These are phyloP conservation scores for Phytophthora sojae DNA, from an alignment of 352 stramenopile genomes.

Conservation along the genomic window DNA sequence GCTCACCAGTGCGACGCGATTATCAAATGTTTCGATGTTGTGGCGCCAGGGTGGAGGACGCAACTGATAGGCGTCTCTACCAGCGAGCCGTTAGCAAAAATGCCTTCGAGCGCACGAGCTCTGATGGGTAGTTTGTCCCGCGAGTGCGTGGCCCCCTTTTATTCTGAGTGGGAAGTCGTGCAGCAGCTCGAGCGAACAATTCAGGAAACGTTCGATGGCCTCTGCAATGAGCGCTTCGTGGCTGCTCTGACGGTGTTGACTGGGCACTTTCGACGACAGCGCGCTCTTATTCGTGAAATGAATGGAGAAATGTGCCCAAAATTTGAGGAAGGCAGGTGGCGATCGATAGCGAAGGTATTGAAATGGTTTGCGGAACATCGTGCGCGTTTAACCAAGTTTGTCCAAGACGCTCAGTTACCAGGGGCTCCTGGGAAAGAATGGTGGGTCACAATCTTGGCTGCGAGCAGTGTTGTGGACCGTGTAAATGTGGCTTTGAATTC, in stretches of 20 bases:
- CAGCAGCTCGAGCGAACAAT: constrained; percentile 32
- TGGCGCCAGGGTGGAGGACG: constrained; percentile 26
- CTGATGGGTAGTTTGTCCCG: constrained; percentile 22
- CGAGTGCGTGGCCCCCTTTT: constrained; percentile 26
- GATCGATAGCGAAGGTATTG: constrained; percentile 28
- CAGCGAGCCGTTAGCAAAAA: constrained; percentile 15
- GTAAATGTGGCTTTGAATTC: constrained; percentile 26
- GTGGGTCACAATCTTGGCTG: constrained; percentile 40
- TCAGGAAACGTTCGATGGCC: constrained; percentile 28
- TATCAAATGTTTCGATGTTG: constrained; percentile 36
- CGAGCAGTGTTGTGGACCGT: constrained; percentile 33
- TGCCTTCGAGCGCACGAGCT: constrained; percentile 19
- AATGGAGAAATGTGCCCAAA: constrained; percentile 35
- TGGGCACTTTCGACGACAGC: constrained; percentile 32
- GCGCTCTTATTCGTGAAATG: constrained; percentile 33
- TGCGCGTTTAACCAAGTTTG: constrained; percentile 20
- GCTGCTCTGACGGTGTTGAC: constrained; percentile 22
- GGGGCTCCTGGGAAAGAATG: constrained; percentile 34
- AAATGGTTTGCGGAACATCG: constrained; percentile 31
- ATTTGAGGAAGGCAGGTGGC: constrained; percentile 36
- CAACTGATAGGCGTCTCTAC: constrained; percentile 33
- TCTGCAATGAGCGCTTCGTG: constrained; percentile 36
- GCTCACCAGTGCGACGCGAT: constrained; percentile 25
- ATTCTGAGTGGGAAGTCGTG: constrained; percentile 25
- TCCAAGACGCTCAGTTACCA: constrained; percentile 22